A percentile compares a stretch with the other conserved stretches of the same genome.
These are phyloP conservation scores for Daldinia bambusicola DNA, from an alignment of 495 filamentous ascomycete genomes.

Conservation along the genomic window DNA sequence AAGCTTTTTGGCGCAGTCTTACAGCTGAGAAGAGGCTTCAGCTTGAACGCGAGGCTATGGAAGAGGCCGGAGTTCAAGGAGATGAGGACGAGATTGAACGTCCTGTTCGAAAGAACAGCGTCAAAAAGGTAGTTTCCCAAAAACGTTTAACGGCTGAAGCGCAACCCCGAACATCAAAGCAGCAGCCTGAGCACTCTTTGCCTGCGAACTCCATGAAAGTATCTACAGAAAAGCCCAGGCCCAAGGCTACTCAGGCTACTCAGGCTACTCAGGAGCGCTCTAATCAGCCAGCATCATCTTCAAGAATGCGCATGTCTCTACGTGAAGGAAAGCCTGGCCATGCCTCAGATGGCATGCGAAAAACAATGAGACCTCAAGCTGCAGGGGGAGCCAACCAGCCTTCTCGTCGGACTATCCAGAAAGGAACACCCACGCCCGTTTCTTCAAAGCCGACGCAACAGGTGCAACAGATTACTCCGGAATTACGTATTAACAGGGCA, in stretches of 20 bases:
- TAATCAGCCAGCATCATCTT: constrained; percentile 26
- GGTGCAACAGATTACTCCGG: constrained; percentile 10
- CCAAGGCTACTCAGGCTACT: constrained; percentile 48
- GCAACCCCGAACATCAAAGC: constrained; percentile 3
- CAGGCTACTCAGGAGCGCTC: constrained; percentile 36
- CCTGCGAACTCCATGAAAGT: constrained; percentile 43
- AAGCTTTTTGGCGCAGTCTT: constrained; percentile 72
- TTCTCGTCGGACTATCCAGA: constrained; percentile 17
- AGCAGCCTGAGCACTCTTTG: constrained; percentile 8
- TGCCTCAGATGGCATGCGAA: constrained; percentile 48
- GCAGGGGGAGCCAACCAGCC: constrained; percentile 35
- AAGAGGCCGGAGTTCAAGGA: constrained; percentile 58
- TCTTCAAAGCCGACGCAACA: constrained; percentile 23
- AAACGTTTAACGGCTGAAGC: constrained; percentile 19
- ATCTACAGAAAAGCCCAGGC: constrained; percentile 45
- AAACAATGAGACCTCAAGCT: constrained; percentile 47
- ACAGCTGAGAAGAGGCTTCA: constrained; percentile 65
- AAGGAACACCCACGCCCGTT: constrained; percentile 21
- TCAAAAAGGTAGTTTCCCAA: constrained; percentile 32
- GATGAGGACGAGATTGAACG: constrained; percentile 54
- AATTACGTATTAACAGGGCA: constrained; percentile 8
- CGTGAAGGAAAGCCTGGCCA: constrained; percentile 40
- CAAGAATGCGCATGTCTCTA: constrained; percentile 55
- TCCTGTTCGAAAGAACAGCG: constrained; percentile 41
- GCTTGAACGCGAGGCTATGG: constrained; percentile 64